These are phyloP conservation scores for Ziziphus jujuba DNA, from an alignment of 306 rosid species.

Conservation along the genomic window DNA sequence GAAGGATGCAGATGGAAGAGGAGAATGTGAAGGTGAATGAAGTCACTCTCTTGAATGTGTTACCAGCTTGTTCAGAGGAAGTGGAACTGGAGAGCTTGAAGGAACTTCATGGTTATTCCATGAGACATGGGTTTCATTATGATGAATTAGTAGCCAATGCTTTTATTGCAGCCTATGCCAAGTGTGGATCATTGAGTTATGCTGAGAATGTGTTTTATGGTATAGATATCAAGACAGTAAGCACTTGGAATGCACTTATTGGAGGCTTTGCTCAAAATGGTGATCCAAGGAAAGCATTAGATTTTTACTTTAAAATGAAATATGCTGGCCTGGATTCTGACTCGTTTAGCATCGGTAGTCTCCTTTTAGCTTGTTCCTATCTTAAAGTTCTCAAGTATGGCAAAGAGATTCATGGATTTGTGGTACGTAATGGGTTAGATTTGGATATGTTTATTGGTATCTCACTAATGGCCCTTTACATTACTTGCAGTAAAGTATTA, in stretches of 20 bases:
- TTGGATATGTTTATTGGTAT: constrained; percentile 63
- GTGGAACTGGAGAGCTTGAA: constrained; percentile 50
- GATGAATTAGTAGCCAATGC: constrained; percentile 69
- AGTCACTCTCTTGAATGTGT: constrained; percentile 67
- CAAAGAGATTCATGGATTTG: constrained; percentile 66
- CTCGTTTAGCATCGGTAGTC: constrained; percentile 54
- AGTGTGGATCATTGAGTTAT: constrained; percentile 51
- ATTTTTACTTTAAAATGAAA: constrained; percentile 57
- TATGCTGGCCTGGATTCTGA: constrained; percentile 56
- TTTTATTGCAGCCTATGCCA: constrained; percentile 65
- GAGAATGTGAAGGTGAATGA: constrained; percentile 48
- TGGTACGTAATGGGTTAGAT: constrained; percentile 59
- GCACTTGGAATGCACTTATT: constrained; percentile 82
- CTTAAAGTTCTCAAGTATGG: constrained; percentile 48
- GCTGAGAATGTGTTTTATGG: constrained; percentile 59
- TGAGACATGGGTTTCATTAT: constrained; percentile 48
- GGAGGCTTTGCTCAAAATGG: constrained; percentile 73
- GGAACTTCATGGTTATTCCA: constrained; percentile 67
- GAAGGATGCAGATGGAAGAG: constrained; percentile 53
- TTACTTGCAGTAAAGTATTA: constrained; percentile 45
- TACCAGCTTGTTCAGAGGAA: constrained; percentile 60
- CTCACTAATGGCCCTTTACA: constrained; percentile 61
- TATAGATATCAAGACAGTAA: constrained; percentile 52
- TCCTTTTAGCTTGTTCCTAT: constrained; percentile 68
- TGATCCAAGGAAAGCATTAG: constrained; percentile 62